A percentile compares a stretch with the other conserved stretches of the same genome.
Conservation (phyloP, 306 rosid genomes). For the Chamaecrista fasciculata region DNA sequence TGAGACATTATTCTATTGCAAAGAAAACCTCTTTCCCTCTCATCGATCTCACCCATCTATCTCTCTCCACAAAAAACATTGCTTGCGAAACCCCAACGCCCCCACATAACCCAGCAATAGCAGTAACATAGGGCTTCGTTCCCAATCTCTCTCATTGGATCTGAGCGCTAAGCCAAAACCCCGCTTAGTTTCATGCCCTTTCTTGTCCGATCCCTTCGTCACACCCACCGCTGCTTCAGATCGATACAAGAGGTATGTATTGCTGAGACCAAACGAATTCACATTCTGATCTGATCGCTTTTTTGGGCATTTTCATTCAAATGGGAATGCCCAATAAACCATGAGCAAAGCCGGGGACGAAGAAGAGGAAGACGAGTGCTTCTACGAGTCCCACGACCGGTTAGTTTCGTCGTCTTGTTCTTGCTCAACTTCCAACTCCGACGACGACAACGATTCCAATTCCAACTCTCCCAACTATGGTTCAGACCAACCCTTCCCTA, state of each 20-base stretch:
- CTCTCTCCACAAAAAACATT: slow-evolving; percentile 38
- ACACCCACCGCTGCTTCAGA: slow-evolving; percentile 16
- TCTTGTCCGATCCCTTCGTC: slow-evolving; percentile 37
- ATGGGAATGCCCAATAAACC: slow-evolving; percentile 73
- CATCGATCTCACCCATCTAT: neutral
- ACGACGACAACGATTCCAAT: slow-evolving; percentile 33
- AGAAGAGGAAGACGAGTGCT: slow-evolving; percentile 53
- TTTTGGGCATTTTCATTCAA: slow-evolving; percentile 47
- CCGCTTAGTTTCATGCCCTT: slow-evolving; percentile 22
- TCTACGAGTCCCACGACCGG: slow-evolving; percentile 84
- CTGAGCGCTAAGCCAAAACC: slow-evolving; percentile 47
- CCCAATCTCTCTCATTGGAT: slow-evolving; percentile 47
- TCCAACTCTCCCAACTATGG: slow-evolving; percentile 52
- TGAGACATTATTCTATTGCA: slow-evolving; percentile 23
- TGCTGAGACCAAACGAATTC: neutral
- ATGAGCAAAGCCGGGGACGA: slow-evolving; percentile 60
- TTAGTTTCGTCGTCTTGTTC: slow-evolving; percentile 69
- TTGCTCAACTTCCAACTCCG: slow-evolving; percentile 73
- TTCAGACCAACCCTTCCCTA: slow-evolving; percentile 35
- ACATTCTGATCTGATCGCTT: slow-evolving; percentile 39
- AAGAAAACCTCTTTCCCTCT: slow-evolving; percentile 18
- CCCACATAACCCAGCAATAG: slow-evolving; percentile 32
- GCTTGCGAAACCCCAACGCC: slow-evolving; percentile 47
- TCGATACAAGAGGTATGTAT: slow-evolving; percentile 8
- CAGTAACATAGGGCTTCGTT: slow-evolving; percentile 53